Evolutionary conservation across 495 filamentous ascomycete genomes (phyloP), one percentile per base, ranked within the genome.

Genomic region (Elasticomyces elasticus): DNA sequence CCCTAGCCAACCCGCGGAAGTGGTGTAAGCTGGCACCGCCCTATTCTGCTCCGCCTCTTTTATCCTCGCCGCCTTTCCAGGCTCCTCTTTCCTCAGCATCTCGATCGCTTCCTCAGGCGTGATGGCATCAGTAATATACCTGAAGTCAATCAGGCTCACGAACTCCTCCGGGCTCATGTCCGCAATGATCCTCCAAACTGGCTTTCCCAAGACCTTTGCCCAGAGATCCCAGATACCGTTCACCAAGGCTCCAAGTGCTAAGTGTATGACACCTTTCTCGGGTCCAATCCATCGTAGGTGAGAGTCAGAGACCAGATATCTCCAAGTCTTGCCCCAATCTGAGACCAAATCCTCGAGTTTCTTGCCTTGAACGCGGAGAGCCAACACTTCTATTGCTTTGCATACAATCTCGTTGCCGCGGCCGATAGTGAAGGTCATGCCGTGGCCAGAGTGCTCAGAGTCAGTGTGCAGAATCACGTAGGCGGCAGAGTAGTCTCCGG

Each of bases 371-470:
- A 95, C 74, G 48, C 89, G 85, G 28, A 81, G 76, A 30, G 84
- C 82, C 11, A 95, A 73, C 64, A 85, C 76, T 59, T 78, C 70
- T 66, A 96, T 94, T 52, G 89, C 89, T 30, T 79, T 67, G 74
- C 87, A 92, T 68, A 96, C 89, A 56, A 95, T 83, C 69, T 95
- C 89, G 71, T 95, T 96, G 58, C 90, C 90, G 58, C 90, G 87
- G 66, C 90, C 90, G 62, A 95, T 95, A 31, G 90, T 96, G 76
- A 96, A 96, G 60, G 89, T 95, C 89, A 95, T 94, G 64, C 89
- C 87, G 64, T 96, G 90, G 44, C 90, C 90, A 13, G 74, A 71
- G 66, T 79, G 75, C 4, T 76, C 64, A 0, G 82, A 81, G 65
- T 94, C 83, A 1, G 90, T 95, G 62, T 86, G 70, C 49, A 96